These are phyloP conservation scores for Candida tetrigidarum DNA, from an alignment of 1,139 yeast genomes.

Conservation along the genomic window DNA sequence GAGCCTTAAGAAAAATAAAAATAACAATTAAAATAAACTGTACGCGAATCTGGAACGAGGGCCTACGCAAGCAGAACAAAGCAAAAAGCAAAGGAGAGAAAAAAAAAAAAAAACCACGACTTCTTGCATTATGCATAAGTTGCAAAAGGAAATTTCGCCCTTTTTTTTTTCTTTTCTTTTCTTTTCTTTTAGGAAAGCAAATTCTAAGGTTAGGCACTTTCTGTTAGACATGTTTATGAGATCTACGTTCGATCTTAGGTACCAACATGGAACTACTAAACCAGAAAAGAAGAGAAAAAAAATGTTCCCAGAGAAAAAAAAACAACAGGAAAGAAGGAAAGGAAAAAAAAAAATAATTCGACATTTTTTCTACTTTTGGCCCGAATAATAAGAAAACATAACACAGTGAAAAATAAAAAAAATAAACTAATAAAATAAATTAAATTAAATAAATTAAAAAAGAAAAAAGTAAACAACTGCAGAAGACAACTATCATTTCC, in stretches of 20 bases:
- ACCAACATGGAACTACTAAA: not conserved
- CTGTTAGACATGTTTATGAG: conserved; percentile 1
- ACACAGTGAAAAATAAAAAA: not conserved
- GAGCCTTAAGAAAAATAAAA: no score
- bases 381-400: not conserved
- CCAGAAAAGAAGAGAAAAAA: not conserved
- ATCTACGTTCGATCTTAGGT: conserved; percentile 5
- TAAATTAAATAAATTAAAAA: no score
- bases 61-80: not conserved
- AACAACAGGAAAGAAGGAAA: not conserved
- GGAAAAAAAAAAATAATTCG: not conserved
- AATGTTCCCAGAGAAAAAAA: conserved; percentile 4
- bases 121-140: conserved; percentile 4
- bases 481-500: not conserved
- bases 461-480: no score
- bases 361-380: conserved; percentile 2
- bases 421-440: no score
- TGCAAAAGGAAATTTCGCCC: not conserved
- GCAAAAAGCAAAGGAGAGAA: not conserved
- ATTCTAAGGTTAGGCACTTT: not conserved
- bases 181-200: not conserved
- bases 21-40: no score
- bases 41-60: not conserved
- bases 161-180: no score
- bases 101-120: not conserved